phyloP scores from a whole-genome alignment of 441 rosid species.

The Croton laevigatus region DNA sequence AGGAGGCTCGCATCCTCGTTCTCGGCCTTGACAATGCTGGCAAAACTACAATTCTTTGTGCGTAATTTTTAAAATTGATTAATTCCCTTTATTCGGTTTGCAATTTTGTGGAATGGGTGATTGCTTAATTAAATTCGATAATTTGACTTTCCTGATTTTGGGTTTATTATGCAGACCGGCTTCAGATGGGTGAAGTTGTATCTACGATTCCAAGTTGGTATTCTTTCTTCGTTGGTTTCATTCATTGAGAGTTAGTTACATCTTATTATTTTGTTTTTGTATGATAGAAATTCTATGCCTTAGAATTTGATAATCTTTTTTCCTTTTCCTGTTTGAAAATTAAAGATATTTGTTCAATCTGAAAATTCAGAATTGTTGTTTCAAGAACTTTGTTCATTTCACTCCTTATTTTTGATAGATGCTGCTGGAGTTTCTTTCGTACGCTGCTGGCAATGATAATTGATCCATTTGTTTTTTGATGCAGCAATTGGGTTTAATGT shows the following conservation, averaged over 20 bases:
- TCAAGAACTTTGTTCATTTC: background rate
- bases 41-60: conserved; percentile 74
- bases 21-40: conserved; percentile 88
- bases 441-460: conserved; percentile 9
- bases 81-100: conserved; percentile 8
- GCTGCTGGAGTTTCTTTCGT: background rate
- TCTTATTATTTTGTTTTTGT: background rate
- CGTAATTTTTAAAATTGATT: background rate
- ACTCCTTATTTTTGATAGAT: background rate
- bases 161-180: conserved; percentile 58
- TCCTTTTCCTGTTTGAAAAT: background rate
- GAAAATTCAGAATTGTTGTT: background rate
- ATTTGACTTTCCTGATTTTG: conserved; percentile 13
- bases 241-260: background rate
- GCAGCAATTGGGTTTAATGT: conserved; percentile 96
- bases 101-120: conserved; percentile 17
- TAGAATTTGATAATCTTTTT: background rate
- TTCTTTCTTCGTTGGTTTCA: conserved; percentile 1
- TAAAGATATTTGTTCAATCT: background rate
- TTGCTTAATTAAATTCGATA: conserved; percentile 5
- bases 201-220: conserved; percentile 86
- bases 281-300: background rate
- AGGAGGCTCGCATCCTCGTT: conserved; percentile 78
- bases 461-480: conserved; percentile 18
- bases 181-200: conserved; percentile 95